phyloP scores from a whole-genome alignment of 2,329 filamentous ascomycete genomes.

The Pezizomycotina sp. region DNA sequence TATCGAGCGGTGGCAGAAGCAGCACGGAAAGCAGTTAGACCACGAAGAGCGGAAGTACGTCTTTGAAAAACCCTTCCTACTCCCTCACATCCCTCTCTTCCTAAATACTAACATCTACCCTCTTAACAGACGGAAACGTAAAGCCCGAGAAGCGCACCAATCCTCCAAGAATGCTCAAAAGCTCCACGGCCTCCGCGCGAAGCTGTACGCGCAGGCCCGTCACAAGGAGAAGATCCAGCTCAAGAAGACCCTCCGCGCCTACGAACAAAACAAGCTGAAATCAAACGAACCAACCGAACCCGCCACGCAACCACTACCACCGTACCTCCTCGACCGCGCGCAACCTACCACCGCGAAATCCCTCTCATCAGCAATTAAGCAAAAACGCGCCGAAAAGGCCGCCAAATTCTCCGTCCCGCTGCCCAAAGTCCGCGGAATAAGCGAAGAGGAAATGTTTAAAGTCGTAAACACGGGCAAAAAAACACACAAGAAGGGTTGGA shows the following conservation, averaged over 20 bases:
- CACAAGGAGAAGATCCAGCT: slow-evolving; percentile 98
- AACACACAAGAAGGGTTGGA: slow-evolving; percentile 62
- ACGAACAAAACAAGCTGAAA: slow-evolving; percentile 94
- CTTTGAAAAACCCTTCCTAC: neutral
- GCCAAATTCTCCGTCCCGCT: slow-evolving; percentile 83
- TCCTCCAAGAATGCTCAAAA: slow-evolving; percentile 83
- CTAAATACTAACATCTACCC: slow-evolving; percentile 2
- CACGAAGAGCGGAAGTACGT: slow-evolving; percentile 55
- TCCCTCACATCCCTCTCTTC: neutral
- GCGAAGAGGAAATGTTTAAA: slow-evolving; percentile 95
- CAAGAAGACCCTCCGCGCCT: slow-evolving; percentile 82
- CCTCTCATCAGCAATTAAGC: slow-evolving; percentile 47
- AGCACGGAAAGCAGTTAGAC: slow-evolving; percentile 46
- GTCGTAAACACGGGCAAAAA: slow-evolving; percentile 94
- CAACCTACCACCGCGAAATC: slow-evolving; percentile 45
- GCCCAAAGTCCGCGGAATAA: slow-evolving; percentile 84
- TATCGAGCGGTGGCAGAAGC: slow-evolving; percentile 63
- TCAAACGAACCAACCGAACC: slow-evolving; percentile 62
- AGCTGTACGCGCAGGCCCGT: slow-evolving; percentile 82
- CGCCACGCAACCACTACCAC: slow-evolving; percentile 63
- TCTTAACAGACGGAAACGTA: slow-evolving; percentile 52
- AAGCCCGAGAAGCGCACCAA: slow-evolving; percentile 78
- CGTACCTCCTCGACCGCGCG: slow-evolving; percentile 81
- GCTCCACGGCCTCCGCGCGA: slow-evolving; percentile 75
- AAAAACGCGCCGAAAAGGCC: slow-evolving; percentile 84